Evolutionary conservation across 805 yeast genomes (phyloP).

Genomic region (Barnettozyma californica): DNA sequence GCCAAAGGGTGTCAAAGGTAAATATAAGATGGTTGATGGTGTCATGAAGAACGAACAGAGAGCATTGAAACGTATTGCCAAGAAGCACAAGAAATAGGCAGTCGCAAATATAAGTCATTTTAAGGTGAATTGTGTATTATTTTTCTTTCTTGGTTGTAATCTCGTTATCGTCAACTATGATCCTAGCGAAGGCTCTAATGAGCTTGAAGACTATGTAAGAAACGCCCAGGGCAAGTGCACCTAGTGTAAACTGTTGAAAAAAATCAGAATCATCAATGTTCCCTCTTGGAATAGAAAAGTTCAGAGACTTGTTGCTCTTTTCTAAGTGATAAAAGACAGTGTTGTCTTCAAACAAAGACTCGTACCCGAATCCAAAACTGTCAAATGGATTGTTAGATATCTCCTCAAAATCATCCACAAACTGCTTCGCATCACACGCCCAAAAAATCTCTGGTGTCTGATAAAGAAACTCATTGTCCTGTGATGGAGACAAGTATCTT

Average conservation of each 20-base stretch:
- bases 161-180: slow-evolving; percentile 3
- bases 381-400: slow-evolving; percentile 34
- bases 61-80: slow-evolving; percentile 83
- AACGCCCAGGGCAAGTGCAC: slow-evolving; percentile 30
- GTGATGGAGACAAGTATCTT: slow-evolving; percentile 41
- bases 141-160: neutral
- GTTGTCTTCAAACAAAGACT: slow-evolving; percentile 39
- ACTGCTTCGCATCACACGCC: slow-evolving; percentile 39
- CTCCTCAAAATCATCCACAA: slow-evolving; percentile 21
- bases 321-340: slow-evolving; percentile 37
- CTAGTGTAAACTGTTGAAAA: slow-evolving; percentile 33
- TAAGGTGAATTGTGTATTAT: neutral
- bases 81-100: slow-evolving; percentile 63
- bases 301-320: slow-evolving; percentile 7
- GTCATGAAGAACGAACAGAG: slow-evolving; percentile 95
- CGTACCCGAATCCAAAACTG: slow-evolving; percentile 36
- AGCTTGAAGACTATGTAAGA: slow-evolving; percentile 28
- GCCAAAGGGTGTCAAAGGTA: slow-evolving; percentile 95
- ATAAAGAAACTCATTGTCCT: slow-evolving; percentile 15
- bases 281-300: slow-evolving; percentile 39
- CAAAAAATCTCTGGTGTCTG: slow-evolving; percentile 42
- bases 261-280: slow-evolving; percentile 25
- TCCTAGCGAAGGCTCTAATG: slow-evolving; percentile 2
- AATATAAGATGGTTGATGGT: slow-evolving; percentile 99
- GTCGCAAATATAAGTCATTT: neutral